These are phyloP conservation scores for Diaporthe vaccinii DNA, from an alignment of 2,329 filamentous ascomycete species.

Conservation along the genomic window DNA sequence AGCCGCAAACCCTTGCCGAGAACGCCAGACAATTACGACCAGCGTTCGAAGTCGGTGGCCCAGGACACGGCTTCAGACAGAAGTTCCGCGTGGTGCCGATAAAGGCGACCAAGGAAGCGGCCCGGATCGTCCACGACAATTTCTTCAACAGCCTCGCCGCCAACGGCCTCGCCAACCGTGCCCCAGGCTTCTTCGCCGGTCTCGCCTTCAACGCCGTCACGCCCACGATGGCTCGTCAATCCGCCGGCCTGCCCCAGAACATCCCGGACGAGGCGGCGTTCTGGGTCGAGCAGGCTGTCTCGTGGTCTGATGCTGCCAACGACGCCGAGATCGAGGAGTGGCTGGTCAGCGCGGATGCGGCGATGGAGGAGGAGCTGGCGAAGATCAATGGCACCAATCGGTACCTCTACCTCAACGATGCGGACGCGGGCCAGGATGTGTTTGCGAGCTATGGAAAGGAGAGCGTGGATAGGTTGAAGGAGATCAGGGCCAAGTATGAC, in stretches of 20 bases:
- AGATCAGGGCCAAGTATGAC: conserved; percentile 38
- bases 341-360: conserved; percentile 11
- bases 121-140: conserved; percentile 25
- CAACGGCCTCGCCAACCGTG: conserved; percentile 1
- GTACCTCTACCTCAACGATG: conserved; percentile 34
- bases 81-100: conserved; percentile 22
- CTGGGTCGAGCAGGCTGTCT: conserved; percentile 28
- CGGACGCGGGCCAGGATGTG: conserved; percentile 10
- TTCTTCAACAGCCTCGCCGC: conserved; percentile 10
- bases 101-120: conserved; percentile 22
- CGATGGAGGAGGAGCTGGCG: conserved; percentile 14
- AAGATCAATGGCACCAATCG: not conserved
- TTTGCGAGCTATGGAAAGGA: conserved; percentile 29
- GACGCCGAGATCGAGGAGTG: conserved; percentile 12
- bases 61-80: conserved; percentile 1
- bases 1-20: not conserved
- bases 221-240: not conserved
- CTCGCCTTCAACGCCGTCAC: conserved; percentile 22
- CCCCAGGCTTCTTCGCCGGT: conserved; percentile 18
- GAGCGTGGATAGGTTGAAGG: conserved; percentile 29
- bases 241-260: not conserved
- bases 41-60: not conserved
- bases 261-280: not conserved
- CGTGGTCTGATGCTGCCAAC: conserved; percentile 7
- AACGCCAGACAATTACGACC: not conserved